Evolutionary conservation across 805 yeast genomes (phyloP), one percentile per base, ranked within the genome.

Genomic region (Lipomyces yamanashiensis): DNA sequence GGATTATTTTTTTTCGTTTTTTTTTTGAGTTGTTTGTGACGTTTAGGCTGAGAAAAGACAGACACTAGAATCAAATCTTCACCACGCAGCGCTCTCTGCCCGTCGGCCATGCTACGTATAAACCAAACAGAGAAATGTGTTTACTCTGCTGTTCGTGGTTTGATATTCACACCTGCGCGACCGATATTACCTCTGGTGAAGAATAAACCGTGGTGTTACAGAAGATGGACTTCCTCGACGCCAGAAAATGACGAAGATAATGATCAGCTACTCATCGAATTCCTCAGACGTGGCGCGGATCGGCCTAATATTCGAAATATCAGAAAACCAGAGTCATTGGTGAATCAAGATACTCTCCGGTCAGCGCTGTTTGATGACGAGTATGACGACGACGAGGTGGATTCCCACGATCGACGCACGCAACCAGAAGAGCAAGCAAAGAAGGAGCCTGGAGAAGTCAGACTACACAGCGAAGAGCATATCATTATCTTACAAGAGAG

Each of bases 301-400:
- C 19, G n/a, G 21, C 28, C 33, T 33, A 51, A 51, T 49, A 2
- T 8, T 13, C 21, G 33, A 28, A 28, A 10, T 28, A 34, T 15
- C 17, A 43, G 54, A n/a, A 23, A n/a, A 28, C 33, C 48, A 17
- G 34, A n/a, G 28, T 10, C 33, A 19, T 19, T 15, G 37, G 17
- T 40, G 6, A 41, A 53, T 28, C 12, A n/a, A 9, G 48, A 53
- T 10, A 19, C 23, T 10, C 56, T 53, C 9, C 34, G 56, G 21
- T 53, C 56, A 4, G 56, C 21, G 47, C 21, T 53, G 7, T 53
- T 53, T 28, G 56, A 53, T 21, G 56, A 53, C 28, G 59, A 55
- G 4, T 7, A 7, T 44, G 59, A 55, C 2, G 12, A 19, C 10
- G 36, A 36, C 40, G 52, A 43, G n/a, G 33, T 19, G 21, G 19